These are phyloP conservation scores for Penicillium italicum DNA, from an alignment of 2,329 filamentous ascomycete genomes.

Conservation along the genomic window DNA sequence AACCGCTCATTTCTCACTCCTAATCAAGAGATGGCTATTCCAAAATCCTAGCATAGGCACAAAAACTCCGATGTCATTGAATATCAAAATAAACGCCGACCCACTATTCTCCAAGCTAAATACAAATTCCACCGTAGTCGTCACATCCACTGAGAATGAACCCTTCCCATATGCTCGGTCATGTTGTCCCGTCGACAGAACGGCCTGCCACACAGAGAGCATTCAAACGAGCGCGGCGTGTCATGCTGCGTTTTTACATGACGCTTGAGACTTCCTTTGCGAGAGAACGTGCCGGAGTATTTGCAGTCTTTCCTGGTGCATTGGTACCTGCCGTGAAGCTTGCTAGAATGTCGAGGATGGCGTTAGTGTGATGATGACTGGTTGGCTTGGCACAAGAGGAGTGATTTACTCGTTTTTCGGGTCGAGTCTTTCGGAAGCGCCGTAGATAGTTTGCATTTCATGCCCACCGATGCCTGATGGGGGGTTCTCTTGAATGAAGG, in stretches of 20 bases:
- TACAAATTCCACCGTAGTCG: neutral
- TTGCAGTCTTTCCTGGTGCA: neutral
- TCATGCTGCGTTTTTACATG: conserved; percentile 2
- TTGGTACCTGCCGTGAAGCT: neutral
- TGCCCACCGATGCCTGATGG: neutral
- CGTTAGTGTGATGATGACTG: neutral
- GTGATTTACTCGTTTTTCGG: neutral
- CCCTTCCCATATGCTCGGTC: neutral
- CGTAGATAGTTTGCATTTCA: neutral
- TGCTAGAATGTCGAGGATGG: neutral
- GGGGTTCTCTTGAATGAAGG: neutral
- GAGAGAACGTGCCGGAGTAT: neutral
- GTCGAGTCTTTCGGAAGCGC: neutral
- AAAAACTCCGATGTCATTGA: neutral
- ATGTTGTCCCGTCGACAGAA: neutral
- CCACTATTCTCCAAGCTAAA: neutral
- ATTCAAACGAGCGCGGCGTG: neutral
- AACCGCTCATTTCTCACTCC: neutral
- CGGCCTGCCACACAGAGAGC: neutral
- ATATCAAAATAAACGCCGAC: neutral
- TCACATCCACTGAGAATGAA: neutral
- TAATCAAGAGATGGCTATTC: neutral
- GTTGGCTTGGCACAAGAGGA: neutral
- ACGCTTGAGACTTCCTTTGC: neutral
- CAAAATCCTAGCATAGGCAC: neutral